Conservation (phyloP, 2,329 filamentous ascomycete species). For the Zymoseptoria passerinii region DNA sequence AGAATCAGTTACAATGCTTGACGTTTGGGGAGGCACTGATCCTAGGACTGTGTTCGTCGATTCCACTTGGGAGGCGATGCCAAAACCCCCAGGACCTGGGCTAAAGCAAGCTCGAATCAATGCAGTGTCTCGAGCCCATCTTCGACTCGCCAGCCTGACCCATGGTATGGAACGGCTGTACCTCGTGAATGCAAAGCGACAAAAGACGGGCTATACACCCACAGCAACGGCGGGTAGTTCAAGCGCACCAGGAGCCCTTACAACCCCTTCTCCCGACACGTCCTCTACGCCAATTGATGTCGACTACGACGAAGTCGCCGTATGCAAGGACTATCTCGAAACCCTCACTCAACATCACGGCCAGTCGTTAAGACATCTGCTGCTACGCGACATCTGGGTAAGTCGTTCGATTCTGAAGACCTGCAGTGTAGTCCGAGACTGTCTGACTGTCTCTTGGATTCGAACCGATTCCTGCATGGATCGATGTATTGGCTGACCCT, state of each 20-base stretch:
- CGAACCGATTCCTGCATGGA: neutral
- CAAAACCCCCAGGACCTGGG: slow-evolving; percentile 8
- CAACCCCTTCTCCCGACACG: slow-evolving; percentile 5
- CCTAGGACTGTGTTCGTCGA: slow-evolving; percentile 46
- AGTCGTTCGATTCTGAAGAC: neutral
- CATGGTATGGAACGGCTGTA: slow-evolving; percentile 35
- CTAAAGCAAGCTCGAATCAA: slow-evolving; percentile 17
- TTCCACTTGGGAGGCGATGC: slow-evolving; percentile 41
- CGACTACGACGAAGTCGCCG: slow-evolving; percentile 21
- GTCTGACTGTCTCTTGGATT: neutral
- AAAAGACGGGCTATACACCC: slow-evolving; percentile 16
- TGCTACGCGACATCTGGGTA: slow-evolving; percentile 48
- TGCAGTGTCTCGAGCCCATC: slow-evolving; percentile 23
- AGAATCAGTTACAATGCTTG: slow-evolving; percentile 47
- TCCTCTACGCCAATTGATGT: slow-evolving; percentile 9
- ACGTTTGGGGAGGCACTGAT: slow-evolving; percentile 40
- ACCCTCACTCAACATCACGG: slow-evolving; percentile 45
- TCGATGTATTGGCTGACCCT: neutral
- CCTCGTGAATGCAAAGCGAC: slow-evolving; percentile 31
- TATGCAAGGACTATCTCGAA: slow-evolving; percentile 42
- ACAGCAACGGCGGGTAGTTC: slow-evolving; percentile 3
- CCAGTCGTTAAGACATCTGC: slow-evolving; percentile 45
- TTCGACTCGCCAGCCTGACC: slow-evolving; percentile 29
- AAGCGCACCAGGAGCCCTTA: slow-evolving; percentile 27
- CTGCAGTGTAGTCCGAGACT: neutral